Percentiles rank a stretch among this genome's conserved stretches.
Evolutionary conservation across 2,329 filamentous ascomycete genomes (phyloP).

Genomic region (Exophiala lecanii-corni): DNA sequence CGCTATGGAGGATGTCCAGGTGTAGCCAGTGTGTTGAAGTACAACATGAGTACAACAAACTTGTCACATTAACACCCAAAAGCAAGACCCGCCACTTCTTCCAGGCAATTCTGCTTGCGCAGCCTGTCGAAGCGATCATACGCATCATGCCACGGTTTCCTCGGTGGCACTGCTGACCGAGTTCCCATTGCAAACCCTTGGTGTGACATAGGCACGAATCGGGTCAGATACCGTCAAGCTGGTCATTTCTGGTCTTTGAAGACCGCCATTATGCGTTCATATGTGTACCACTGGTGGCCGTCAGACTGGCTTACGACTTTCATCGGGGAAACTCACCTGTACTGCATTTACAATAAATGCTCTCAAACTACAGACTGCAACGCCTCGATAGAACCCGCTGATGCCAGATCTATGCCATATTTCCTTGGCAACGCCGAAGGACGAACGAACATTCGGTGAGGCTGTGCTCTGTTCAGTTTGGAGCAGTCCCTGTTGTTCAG

Average conservation of each 20-base stretch:
- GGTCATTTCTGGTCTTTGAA: conserved; percentile 8
- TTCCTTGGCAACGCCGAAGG: conserved; percentile 60
- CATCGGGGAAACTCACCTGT: conserved; percentile 42
- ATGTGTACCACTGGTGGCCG: conserved; percentile 68
- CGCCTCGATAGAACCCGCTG: conserved; percentile 64
- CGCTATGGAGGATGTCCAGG: conserved; percentile 15
- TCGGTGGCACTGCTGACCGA: too few species aligned
- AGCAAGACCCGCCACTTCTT: too few species aligned
- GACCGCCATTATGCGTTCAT: conserved; percentile 75
- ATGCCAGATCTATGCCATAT: conserved; percentile 62
- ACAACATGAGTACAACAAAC: neutral
- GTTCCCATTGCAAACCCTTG: too few species aligned
- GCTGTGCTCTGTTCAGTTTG: conserved; percentile 22
- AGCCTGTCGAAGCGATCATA: too few species aligned
- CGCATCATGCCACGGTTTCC: too few species aligned
- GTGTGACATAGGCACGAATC: too few species aligned
- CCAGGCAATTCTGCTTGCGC: too few species aligned
- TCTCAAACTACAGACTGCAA: conserved; percentile 75
- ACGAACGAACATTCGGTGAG: conserved; percentile 36
- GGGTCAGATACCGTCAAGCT: too few species aligned
- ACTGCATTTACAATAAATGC: conserved; percentile 92
- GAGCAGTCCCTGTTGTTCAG: conserved; percentile 23
- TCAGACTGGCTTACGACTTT: conserved; percentile 7
- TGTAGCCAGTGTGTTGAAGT: neutral
- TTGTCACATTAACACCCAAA: too few species aligned